phyloP scores from a whole-genome alignment of 208 protist genomes.

The Crithidia acanthocephali region DNA sequence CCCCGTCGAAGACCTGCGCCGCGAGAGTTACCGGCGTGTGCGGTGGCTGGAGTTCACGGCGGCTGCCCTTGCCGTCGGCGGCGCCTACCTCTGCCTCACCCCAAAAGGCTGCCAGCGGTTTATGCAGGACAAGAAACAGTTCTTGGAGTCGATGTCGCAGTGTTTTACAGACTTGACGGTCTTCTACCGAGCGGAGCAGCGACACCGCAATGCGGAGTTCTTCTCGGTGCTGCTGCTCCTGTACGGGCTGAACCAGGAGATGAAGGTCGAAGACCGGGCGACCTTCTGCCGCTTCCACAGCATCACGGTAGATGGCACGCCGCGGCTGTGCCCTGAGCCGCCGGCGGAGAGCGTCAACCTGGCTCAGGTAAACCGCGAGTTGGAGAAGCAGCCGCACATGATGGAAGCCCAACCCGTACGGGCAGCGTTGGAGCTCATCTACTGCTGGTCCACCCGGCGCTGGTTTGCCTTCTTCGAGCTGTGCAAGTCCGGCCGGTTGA shows the following conservation, averaged over 20 bases:
- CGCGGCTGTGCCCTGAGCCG: slow-evolving; percentile 41
- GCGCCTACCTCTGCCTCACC: slow-evolving; percentile 70
- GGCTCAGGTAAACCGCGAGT: slow-evolving; percentile 72
- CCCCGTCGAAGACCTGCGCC: slow-evolving; percentile 14
- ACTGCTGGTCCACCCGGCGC: slow-evolving; percentile 67
- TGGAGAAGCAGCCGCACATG: slow-evolving; percentile 72
- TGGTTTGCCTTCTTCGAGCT: slow-evolving; percentile 82
- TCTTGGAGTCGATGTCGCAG: slow-evolving; percentile 87
- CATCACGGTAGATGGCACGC: slow-evolving; percentile 30
- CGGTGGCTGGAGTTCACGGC: slow-evolving; percentile 87
- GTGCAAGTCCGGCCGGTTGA: slow-evolving; percentile 51
- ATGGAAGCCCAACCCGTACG: slow-evolving; percentile 62
- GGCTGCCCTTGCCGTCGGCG: slow-evolving; percentile 70
- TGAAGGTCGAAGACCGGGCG: slow-evolving; percentile 78
- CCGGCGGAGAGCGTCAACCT: slow-evolving; percentile 70
- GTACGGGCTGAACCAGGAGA: slow-evolving; percentile 78
- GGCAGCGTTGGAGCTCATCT: slow-evolving; percentile 57
- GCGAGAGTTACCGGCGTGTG: slow-evolving; percentile 57
- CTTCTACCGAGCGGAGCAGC: slow-evolving; percentile 73
- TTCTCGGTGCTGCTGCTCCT: slow-evolving; percentile 80
- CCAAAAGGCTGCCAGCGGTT: slow-evolving; percentile 59
- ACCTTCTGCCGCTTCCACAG: slow-evolving; percentile 61
- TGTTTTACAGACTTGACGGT: slow-evolving; percentile 83
- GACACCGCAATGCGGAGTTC: slow-evolving; percentile 71
- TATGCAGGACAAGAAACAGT: slow-evolving; percentile 83